phyloP scores from a whole-genome alignment of 495 filamentous ascomycete genomes.

The Trichoderma orchidacearum region DNA sequence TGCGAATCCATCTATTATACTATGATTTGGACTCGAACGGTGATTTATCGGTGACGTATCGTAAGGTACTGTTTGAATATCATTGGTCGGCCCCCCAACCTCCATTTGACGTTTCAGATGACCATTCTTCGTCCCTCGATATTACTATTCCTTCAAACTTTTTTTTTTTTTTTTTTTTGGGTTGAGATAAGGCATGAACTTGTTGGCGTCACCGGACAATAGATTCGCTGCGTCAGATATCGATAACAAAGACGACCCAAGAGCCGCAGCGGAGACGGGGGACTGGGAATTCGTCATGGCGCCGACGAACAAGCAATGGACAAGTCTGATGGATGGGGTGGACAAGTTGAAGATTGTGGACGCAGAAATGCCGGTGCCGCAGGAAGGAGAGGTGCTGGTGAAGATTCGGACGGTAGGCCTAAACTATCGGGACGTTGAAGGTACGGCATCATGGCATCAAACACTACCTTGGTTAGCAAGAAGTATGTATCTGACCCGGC shows the following conservation, averaged over 20 bases:
- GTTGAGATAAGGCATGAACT: background rate
- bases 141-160: too few relatives aligned
- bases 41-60: background rate
- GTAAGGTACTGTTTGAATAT: too few relatives aligned
- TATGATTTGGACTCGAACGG: too few relatives aligned
- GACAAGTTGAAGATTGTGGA: slow-evolving; percentile 29
- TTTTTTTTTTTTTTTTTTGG: background rate
- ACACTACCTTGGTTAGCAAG: too few relatives aligned
- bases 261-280: background rate
- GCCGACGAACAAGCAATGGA: slow-evolving; percentile 2
- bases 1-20: too few relatives aligned
- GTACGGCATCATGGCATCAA: slow-evolving; percentile 2
- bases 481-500: background rate
- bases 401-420: slow-evolving; percentile 39
- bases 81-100: too few relatives aligned
- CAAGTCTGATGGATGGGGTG: slow-evolving; percentile 21
- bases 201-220: too few relatives aligned
- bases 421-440: slow-evolving; percentile 46
- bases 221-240: background rate
- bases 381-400: slow-evolving; percentile 39
- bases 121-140: too few relatives aligned
- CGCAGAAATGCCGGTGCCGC: slow-evolving; percentile 25
- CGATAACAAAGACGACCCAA: background rate
- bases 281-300: background rate
- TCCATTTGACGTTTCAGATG: too few relatives aligned